Evolutionary conservation across 768 basidiomycete species (phyloP).

Genomic region (Boletus pseudopeckii): DNA sequence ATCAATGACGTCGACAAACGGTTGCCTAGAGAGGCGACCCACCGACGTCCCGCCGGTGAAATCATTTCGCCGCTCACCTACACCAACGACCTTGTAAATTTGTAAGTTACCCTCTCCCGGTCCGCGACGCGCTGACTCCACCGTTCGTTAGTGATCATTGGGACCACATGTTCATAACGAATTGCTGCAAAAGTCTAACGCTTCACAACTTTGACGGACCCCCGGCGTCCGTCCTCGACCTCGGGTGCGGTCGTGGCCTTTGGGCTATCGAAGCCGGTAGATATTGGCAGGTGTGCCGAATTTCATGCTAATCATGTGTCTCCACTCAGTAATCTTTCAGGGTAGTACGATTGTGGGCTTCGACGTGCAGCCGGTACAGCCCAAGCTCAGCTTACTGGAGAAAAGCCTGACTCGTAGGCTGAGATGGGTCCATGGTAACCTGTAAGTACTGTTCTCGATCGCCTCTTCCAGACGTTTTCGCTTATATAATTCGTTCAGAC

Average conservation of each 20-base stretch:
- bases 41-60: constrained; percentile 45
- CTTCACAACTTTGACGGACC: constrained; percentile 50
- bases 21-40: constrained; percentile 38
- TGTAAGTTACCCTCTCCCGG: constrained; percentile 39
- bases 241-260: constrained; percentile 69
- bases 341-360: constrained; percentile 55
- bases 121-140: not conserved
- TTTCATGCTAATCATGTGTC: not conserved
- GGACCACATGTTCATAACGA: constrained; percentile 63
- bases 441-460: constrained; percentile 53
- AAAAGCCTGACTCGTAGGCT: constrained; percentile 47
- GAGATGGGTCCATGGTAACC: constrained; percentile 64
- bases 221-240: constrained; percentile 55
- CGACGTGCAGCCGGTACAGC: constrained; percentile 55
- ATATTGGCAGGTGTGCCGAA: constrained; percentile 54
- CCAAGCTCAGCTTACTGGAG: constrained; percentile 37
- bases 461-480: not conserved
- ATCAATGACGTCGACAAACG: constrained; percentile 46
- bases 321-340: constrained; percentile 31
- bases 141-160: constrained; percentile 55
- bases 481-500: constrained; percentile 36
- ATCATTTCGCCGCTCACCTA: constrained; percentile 57
- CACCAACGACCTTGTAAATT: constrained; percentile 46
- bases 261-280: constrained; percentile 72
- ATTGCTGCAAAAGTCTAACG: constrained; percentile 47